Percentiles rank a stretch among this genome's conserved stretches.
Evolutionary conservation across 179 eudicot species (phyloP).

Genomic region (Camellia oleifera): DNA sequence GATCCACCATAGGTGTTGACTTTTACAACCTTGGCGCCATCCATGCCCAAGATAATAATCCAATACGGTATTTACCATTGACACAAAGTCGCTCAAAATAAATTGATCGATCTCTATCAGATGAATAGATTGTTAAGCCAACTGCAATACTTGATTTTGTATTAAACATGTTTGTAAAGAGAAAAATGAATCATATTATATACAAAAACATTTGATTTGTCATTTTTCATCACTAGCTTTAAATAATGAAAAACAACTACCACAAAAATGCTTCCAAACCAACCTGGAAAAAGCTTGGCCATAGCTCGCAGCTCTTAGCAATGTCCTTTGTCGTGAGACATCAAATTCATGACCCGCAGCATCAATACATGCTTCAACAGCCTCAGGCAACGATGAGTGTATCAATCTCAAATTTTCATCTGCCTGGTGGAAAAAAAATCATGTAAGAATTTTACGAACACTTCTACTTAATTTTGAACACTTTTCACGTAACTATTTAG

Average conservation of each 20-base stretch:
- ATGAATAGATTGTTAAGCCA: neutral
- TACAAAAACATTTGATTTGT: neutral
- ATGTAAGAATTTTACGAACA: conserved; percentile 4
- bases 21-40: neutral
- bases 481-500: neutral
- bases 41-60: neutral
- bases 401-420: conserved; percentile 99
- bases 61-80: neutral
- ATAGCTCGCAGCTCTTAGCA: conserved; percentile 97
- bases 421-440: conserved; percentile 53
- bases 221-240: neutral
- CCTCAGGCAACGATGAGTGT: conserved; percentile 82
- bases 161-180: neutral
- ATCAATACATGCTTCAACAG: conserved; percentile 96
- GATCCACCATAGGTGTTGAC: too few relatives aligned
- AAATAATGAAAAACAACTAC: neutral
- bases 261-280: conserved; percentile 19
- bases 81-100: neutral
- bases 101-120: neutral
- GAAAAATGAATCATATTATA: neutral
- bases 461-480: too few relatives aligned
- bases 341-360: conserved; percentile 99
- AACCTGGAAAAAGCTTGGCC: conserved; percentile 99
- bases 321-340: conserved; percentile 66
- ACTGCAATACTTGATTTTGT: conserved; percentile 1